Percentiles rank a stretch among this genome's conserved stretches.
Conservation (phyloP, 192 early-diverging fungal species). For the Umbelopsis isabellina region DNA sequence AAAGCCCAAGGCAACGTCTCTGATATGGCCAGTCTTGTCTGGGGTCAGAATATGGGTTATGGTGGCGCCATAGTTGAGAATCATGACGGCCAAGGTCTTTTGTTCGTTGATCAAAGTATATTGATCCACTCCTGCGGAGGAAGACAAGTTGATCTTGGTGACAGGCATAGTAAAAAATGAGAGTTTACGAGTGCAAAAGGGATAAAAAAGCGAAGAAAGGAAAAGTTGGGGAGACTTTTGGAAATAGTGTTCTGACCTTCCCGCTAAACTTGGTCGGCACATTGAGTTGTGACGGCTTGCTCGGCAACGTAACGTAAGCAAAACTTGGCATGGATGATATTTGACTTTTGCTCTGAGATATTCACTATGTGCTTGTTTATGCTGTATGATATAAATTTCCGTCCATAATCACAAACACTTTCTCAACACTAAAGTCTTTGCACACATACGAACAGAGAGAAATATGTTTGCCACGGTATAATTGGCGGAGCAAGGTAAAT, state of each 20-base stretch:
- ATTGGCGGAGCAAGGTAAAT: neutral
- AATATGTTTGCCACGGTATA: too few species aligned
- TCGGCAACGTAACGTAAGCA: too few species aligned
- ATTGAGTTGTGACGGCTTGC: conserved; percentile 1
- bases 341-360: too few species aligned
- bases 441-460: too few species aligned
- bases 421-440: too few species aligned
- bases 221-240: neutral
- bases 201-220: neutral
- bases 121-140: conserved; percentile 29
- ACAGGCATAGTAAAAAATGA: conserved; percentile 29
- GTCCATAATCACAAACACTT: too few species aligned
- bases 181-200: neutral
- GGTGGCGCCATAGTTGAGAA: conserved; percentile 70
- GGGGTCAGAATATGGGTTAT: conserved; percentile 67
- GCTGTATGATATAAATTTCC: too few species aligned
- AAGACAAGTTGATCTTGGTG: conserved; percentile 22
- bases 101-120: conserved; percentile 39
- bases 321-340: too few species aligned
- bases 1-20: conserved; percentile 82
- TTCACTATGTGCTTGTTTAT: too few species aligned
- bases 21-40: conserved; percentile 51
- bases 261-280: too few species aligned
- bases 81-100: conserved; percentile 39
- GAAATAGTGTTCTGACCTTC: neutral